Evolutionary conservation across 306 rosid species (phyloP).

Genomic region (Senna tora): DNA sequence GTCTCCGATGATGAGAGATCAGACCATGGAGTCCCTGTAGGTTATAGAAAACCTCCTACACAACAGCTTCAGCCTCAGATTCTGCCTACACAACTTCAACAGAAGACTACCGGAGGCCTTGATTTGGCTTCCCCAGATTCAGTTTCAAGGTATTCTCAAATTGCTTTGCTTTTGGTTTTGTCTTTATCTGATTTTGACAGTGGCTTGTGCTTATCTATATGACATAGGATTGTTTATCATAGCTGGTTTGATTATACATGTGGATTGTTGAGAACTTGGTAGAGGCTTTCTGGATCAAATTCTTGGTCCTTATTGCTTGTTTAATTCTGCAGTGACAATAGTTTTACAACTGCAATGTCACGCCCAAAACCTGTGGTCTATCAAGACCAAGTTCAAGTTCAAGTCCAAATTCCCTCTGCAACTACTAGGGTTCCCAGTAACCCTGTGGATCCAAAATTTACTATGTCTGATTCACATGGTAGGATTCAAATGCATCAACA

Average conservation of each 20-base stretch:
- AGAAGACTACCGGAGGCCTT: conserved; percentile 57
- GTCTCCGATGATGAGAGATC: conserved; percentile 92
- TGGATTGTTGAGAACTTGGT: conserved; percentile 4
- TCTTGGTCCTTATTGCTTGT: conserved; percentile 30
- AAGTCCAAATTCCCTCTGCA: conserved; percentile 61
- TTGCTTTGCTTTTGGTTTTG: conserved; percentile 9
- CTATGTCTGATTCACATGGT: conserved; percentile 59
- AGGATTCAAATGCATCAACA: conserved; percentile 79
- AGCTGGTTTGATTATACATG: conserved; percentile 16
- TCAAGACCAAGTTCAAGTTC: conserved; percentile 71
- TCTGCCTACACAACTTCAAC: conserved; percentile 60
- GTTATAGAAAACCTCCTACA: conserved; percentile 57
- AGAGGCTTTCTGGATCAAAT: conserved; percentile 43
- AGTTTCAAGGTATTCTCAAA: conserved; percentile 73
- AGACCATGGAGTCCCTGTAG: conserved; percentile 69
- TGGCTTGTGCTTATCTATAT: background rate
- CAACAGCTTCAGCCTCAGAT: conserved; percentile 57
- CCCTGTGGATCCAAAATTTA: conserved; percentile 65
- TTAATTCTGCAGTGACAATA: conserved; percentile 72
- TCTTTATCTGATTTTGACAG: background rate
- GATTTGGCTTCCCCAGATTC: conserved; percentile 95
- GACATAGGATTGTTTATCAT: background rate
- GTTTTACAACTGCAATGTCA: conserved; percentile 65
- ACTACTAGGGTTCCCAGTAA: conserved; percentile 59
- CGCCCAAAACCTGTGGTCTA: conserved; percentile 70